Evolutionary conservation across 106 monocot genomes (phyloP).

Genomic region (Dendrobium huoshanense): DNA sequence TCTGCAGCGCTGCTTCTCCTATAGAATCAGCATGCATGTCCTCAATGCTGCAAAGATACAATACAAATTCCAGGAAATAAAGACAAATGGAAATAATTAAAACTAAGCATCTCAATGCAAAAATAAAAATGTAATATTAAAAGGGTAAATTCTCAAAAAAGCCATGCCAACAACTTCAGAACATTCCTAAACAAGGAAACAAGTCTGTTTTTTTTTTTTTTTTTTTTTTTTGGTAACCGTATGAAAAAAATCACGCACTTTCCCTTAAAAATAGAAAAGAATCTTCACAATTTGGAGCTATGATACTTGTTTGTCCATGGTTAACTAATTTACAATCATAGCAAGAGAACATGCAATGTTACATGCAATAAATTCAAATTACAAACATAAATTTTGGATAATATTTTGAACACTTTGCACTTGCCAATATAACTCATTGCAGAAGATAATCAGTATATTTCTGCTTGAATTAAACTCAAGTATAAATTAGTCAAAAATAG

Average conservation of each 20-base stretch:
- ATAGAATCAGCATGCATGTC: background rate
- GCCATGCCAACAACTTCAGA: background rate
- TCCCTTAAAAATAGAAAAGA: background rate
- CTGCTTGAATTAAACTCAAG: background rate
- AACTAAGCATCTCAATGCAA: background rate
- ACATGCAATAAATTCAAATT: background rate
- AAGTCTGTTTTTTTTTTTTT: background rate
- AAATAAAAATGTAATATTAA: background rate
- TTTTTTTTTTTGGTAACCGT: background rate
- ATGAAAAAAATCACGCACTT: background rate
- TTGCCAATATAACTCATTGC: too few relatives aligned
- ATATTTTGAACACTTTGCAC: background rate
- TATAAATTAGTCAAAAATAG: background rate
- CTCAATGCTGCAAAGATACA: conserved; percentile 7
- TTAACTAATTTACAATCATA: background rate
- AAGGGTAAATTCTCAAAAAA: background rate
- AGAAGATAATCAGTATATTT: background rate
- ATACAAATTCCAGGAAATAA: background rate
- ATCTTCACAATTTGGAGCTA: background rate
- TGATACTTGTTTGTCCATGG: background rate
- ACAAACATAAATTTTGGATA: background rate
- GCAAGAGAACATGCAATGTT: background rate
- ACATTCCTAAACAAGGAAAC: background rate
- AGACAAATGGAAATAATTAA: background rate
- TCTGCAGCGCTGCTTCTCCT: background rate